Evolutionary conservation across 192 early-diverging fungal species (phyloP).

Genomic region (Geranomyces variabilis): DNA sequence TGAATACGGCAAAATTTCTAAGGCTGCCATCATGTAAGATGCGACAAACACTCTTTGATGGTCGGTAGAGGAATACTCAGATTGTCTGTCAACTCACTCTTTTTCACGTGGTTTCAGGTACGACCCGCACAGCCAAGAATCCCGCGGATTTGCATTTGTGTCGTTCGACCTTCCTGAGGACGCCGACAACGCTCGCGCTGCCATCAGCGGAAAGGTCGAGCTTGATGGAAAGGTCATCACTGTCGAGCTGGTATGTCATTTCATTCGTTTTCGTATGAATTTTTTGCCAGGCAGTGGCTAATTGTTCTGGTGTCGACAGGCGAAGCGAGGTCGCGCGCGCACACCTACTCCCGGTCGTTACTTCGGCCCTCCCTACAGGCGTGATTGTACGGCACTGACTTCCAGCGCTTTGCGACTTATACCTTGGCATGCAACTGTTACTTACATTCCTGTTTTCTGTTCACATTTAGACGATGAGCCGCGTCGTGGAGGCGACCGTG

Average conservation of each 20-base stretch:
- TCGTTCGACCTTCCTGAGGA: constrained; percentile 38
- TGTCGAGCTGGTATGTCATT: constrained; percentile 46
- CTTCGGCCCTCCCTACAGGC: constrained; percentile 73
- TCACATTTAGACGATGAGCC: constrained; percentile 7
- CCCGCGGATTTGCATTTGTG: constrained; percentile 64
- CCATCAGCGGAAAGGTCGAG: constrained; percentile 39
- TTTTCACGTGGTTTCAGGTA: too few relatives aligned
- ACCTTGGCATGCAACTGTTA: background rate
- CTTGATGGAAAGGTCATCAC: constrained; percentile 43
- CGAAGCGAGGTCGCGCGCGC: constrained; percentile 67
- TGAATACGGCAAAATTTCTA: constrained; percentile 74
- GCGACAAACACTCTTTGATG: constrained; percentile 3
- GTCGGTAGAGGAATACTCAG: background rate
- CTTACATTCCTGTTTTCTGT: background rate
- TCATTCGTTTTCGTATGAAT: background rate
- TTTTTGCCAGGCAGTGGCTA: background rate
- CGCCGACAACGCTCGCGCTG: constrained; percentile 46
- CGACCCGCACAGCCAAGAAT: constrained; percentile 79
- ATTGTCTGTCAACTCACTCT: background rate
- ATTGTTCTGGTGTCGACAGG: constrained; percentile 45
- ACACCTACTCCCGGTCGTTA: constrained; percentile 82
- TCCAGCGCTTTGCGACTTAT: background rate
- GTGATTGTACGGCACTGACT: constrained; percentile 22
- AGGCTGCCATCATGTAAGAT: constrained; percentile 71
- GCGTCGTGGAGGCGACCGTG: constrained; percentile 1